phyloP scores from a whole-genome alignment of 345 rosid species.

The Brassica carinata region DNA sequence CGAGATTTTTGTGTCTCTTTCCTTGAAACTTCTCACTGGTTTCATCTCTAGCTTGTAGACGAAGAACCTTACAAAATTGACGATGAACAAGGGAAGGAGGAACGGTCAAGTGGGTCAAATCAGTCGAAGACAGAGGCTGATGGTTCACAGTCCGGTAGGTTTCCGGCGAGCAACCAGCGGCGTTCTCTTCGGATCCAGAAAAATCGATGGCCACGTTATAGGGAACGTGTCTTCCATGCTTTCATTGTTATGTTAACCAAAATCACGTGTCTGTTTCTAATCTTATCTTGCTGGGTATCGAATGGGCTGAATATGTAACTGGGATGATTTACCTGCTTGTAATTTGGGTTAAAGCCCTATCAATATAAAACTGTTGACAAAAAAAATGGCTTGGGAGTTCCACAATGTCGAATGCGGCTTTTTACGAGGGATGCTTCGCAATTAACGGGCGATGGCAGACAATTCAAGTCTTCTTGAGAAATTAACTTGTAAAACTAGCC shows the following conservation, averaged over 20 bases:
- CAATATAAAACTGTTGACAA: not conserved
- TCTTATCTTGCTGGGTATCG: not conserved
- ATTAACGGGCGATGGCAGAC: slow-evolving; percentile 1
- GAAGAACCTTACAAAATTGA: not conserved
- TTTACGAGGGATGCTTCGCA: slow-evolving; percentile 16
- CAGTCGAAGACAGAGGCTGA: not conserved
- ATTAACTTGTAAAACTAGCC: not conserved
- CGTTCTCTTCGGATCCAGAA: not conserved
- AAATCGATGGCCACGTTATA: not conserved
- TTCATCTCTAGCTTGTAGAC: not conserved
- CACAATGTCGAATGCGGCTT: slow-evolving; percentile 8
- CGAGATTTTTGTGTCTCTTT: not conserved
- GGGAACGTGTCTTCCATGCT: not conserved
- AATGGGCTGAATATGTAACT: not conserved
- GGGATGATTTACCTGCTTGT: not conserved
- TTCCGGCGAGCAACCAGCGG: not conserved
- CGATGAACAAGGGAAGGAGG: not conserved
- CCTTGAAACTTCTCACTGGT: not conserved
- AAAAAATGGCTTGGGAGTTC: not conserved
- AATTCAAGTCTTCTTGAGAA: slow-evolving; percentile 12
- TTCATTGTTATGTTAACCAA: too few relatives aligned
- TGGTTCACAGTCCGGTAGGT: not conserved
- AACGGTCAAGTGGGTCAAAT: not conserved
- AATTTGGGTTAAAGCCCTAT: not conserved
- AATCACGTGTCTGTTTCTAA: not conserved